A percentile compares a stretch with the other conserved stretches of the same genome.
Evolutionary conservation across 1,284 basidiomycete genomes (phyloP).

Genomic region (Ganoderma lucidum): DNA sequence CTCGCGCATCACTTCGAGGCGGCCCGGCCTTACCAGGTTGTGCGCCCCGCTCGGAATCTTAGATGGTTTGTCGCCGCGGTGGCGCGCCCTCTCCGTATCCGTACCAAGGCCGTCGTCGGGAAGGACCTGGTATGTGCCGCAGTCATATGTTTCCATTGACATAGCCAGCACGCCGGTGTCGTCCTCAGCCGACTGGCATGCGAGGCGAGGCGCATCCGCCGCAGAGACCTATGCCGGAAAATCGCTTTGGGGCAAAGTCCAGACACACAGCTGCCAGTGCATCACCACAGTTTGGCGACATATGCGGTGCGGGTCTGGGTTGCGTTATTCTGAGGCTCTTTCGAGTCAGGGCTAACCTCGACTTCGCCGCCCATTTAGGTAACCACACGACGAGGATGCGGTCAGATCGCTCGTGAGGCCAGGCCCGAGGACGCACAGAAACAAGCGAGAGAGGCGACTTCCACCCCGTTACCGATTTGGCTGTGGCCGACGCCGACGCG

Average conservation of each 20-base stretch:
- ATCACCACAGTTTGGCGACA: background rate
- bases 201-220: background rate
- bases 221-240: background rate
- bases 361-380: background rate
- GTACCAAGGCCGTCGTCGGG: background rate
- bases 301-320: background rate
- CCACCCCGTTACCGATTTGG: background rate
- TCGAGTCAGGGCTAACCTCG: background rate
- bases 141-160: background rate
- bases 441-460: background rate
- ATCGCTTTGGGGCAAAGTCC: background rate
- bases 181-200: background rate
- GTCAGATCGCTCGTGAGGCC: background rate
- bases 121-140: background rate
- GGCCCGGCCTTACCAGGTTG: background rate
- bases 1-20: background rate
- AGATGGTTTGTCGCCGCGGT: background rate
- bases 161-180: background rate
- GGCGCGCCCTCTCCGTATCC: background rate
- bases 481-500: background rate
- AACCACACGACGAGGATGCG: slow-evolving; percentile 2
- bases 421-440: background rate
- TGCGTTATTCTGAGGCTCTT: background rate
- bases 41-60: background rate
- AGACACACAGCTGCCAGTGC: background rate